Percentiles rank a stretch among this genome's conserved stretches.
Conservation (phyloP, 768 basidiomycete species). For the Ephemerocybe angulata region DNA sequence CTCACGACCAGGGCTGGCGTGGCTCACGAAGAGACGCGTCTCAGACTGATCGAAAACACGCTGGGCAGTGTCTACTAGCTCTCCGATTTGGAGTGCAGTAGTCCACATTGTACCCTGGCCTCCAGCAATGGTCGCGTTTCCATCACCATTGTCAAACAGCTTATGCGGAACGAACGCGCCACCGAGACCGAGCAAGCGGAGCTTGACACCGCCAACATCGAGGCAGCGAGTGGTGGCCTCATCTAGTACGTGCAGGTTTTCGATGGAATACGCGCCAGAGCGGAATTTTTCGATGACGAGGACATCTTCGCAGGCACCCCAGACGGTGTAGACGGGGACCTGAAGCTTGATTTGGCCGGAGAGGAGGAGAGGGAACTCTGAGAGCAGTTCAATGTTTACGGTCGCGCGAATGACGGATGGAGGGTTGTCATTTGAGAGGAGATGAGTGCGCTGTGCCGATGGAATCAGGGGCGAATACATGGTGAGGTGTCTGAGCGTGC, state of each 20-base stretch:
- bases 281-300: slow-evolving; percentile 90
- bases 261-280: slow-evolving; percentile 72
- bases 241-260: slow-evolving; percentile 89
- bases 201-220: slow-evolving; percentile 89
- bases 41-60: slow-evolving; percentile 90
- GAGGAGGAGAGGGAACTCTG: slow-evolving; percentile 90
- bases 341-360: slow-evolving; percentile 87
- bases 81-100: slow-evolving; percentile 94
- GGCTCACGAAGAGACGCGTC: slow-evolving; percentile 89
- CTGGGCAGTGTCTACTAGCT: slow-evolving; percentile 96
- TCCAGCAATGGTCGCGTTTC: slow-evolving; percentile 94
- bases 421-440: slow-evolving; percentile 70
- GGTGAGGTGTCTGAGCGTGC: slow-evolving; percentile 91
- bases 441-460: slow-evolving; percentile 71
- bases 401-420: slow-evolving; percentile 67
- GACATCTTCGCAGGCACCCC: slow-evolving; percentile 98
- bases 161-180: slow-evolving; percentile 95
- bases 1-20: slow-evolving; percentile 89
- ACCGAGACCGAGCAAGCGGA: slow-evolving; percentile 92
- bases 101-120: slow-evolving; percentile 99
- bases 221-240: slow-evolving; percentile 93
- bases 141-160: slow-evolving; percentile 92
- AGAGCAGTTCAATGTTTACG: slow-evolving; percentile 74
- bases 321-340: slow-evolving; percentile 93
- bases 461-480: slow-evolving; percentile 95